Base-by-base conservation (phyloP, 306 rosid species). In the Cucumis melo region DNA sequence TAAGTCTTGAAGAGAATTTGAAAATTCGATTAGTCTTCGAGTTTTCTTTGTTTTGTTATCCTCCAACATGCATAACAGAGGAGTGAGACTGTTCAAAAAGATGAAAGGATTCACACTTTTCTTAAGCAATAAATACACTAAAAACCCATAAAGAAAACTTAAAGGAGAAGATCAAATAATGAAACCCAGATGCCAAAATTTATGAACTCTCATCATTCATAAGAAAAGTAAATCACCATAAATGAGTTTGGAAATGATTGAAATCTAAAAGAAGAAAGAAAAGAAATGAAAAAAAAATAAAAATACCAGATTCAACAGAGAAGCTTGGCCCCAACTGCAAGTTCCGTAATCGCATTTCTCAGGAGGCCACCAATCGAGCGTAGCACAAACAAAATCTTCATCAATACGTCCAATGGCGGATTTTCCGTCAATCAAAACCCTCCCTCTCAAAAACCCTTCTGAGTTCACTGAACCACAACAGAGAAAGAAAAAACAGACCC, bases 321-420 rank as follows among this genome's bases (percentile, higher is more conserved):
- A 89, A 82, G 97, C 85, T 23, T 19, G 88, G 36, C 89, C 97
- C 99, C 99, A 94, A 74, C 96, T 90, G 59, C 99, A 94, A 44
- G 81, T 86, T 5, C 96, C 96, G 75, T 88, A 92, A 76, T 94
- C 99, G 34, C 99, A 94, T 87, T 94, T 94, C 92, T 90, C 91
- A 76, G 96, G 96, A 57, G 99, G 99, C 99, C 99, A 94, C 99
- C 99, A 94, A 83, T 94, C 99, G 62, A 94, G 24, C 42, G 99
- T 92, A 12, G 99, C 97, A 83, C 99, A 94, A 7, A 92, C 77
- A 77, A 89, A 94, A 87, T 92, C 99, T 16, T 84, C 83, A 80
- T 94, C 97, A 61, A 86, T 90, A 55, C 32, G 86, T 65, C 87
- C 99, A 82, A 92, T 87, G 62, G 77, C 13, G 50, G 60, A 71